A percentile compares a stretch with the other conserved stretches of the same genome.
Evolutionary conservation across 164 flowering plant species (phyloP).

Genomic region (Magnolia sinica): DNA sequence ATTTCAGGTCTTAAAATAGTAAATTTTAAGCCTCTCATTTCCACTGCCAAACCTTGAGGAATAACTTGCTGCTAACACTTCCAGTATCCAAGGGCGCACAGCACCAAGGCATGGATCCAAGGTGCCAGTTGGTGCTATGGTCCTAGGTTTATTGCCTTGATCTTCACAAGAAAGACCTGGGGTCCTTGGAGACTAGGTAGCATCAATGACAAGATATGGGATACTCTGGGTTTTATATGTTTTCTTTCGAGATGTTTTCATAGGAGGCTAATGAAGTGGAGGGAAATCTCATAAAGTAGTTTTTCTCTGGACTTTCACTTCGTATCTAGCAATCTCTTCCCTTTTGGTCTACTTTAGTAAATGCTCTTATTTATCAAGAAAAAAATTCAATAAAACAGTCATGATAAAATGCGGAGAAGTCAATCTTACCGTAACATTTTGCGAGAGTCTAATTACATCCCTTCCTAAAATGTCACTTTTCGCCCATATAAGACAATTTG

Average conservation of each 20-base stretch:
- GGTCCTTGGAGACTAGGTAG: not conserved
- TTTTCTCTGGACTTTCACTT: not conserved
- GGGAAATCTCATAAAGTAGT: not conserved
- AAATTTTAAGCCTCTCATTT: no score
- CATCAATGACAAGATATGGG: not conserved
- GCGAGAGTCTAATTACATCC: conserved; percentile 59
- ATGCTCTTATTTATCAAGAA: not conserved
- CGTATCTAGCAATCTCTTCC: not conserved
- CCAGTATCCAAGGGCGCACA: not conserved
- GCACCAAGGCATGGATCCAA: not conserved
- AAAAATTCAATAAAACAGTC: not conserved
- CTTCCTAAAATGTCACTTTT: conserved; percentile 81
- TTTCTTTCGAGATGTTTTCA: not conserved
- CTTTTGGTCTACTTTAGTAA: not conserved
- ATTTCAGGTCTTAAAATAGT: no score
- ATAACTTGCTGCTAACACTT: not conserved
- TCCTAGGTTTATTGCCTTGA: not conserved
- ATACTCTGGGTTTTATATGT: not conserved
- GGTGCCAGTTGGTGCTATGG: not conserved
- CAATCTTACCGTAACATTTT: conserved; percentile 47
- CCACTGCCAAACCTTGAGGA: no score
- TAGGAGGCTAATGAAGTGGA: no score
- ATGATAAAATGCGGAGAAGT: not conserved
- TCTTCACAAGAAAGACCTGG: not conserved
- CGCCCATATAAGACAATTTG: conserved; percentile 90